Conservation (phyloP, 2,329 filamentous ascomycete species). For the Aulographum hederae region DNA sequence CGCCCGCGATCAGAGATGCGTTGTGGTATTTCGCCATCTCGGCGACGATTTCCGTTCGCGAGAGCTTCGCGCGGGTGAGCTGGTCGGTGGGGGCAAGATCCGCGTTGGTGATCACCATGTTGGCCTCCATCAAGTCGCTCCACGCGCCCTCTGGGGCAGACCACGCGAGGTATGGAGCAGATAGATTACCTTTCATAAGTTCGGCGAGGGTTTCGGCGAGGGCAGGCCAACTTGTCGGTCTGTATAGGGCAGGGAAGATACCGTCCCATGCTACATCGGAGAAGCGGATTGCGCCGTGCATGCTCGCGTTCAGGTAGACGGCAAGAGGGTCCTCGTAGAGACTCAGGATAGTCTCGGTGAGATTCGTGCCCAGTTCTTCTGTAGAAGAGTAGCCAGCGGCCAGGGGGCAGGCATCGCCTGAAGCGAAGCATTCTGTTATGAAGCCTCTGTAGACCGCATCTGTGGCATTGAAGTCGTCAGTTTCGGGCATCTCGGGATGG, state of each 20-base stretch:
- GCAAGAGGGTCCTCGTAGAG: background rate
- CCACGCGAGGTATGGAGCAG: background rate
- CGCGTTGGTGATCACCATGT: background rate
- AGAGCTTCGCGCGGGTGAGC: background rate
- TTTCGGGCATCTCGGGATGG: background rate
- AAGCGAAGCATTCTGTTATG: background rate
- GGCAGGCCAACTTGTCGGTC: background rate
- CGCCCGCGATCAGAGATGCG: background rate
- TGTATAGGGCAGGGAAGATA: background rate
- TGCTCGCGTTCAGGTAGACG: background rate
- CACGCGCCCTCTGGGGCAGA: background rate
- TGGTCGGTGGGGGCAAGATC: background rate
- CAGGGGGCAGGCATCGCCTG: background rate
- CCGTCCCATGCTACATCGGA: background rate
- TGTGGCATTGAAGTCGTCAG: background rate
- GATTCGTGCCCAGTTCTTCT: background rate
- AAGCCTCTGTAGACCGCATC: background rate
- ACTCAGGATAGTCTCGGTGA: background rate
- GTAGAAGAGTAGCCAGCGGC: background rate
- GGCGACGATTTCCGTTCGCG: background rate
- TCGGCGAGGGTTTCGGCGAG: background rate
- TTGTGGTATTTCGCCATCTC: background rate
- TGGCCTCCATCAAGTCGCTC: background rate
- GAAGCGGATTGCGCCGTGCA: background rate
- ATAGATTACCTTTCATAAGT: background rate